A percentile compares a stretch with the other conserved stretches of the same genome.
phyloP scores from a whole-genome alignment of 2,329 filamentous ascomycete genomes.

The Acarospora socialis region DNA sequence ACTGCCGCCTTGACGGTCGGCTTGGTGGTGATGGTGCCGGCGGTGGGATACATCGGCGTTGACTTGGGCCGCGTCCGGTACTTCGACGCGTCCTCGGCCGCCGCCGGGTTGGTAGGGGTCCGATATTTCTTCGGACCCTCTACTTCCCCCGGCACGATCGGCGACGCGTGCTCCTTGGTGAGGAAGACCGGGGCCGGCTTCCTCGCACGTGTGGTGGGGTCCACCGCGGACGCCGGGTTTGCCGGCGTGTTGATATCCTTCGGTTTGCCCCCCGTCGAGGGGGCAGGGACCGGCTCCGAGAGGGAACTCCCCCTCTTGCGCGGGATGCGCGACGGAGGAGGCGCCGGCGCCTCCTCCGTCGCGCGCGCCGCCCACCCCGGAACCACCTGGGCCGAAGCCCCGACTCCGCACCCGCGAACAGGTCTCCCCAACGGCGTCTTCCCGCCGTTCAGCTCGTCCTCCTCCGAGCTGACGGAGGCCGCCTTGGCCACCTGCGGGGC shows the following conservation, averaged over 20 bases:
- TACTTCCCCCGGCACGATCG: too few relatives aligned
- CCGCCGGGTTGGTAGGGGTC: too few relatives aligned
- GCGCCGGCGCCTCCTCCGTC: background rate
- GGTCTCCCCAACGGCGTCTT: conserved; percentile 23
- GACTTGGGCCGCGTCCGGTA: too few relatives aligned
- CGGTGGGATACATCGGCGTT: too few relatives aligned
- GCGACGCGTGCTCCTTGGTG: background rate
- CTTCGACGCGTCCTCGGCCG: too few relatives aligned
- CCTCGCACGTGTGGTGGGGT: too few relatives aligned
- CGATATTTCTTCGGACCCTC: too few relatives aligned
- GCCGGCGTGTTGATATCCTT: background rate
- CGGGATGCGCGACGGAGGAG: background rate
- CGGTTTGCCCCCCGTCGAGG: background rate
- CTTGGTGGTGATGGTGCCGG: too few relatives aligned
- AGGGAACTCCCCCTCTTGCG: background rate
- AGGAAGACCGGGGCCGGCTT: background rate
- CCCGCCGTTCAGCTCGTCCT: conserved; percentile 28
- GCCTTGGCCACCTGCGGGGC: conserved; percentile 31
- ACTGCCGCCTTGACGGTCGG: too few relatives aligned
- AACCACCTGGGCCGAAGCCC: conserved; percentile 15
- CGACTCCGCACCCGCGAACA: conserved; percentile 23
- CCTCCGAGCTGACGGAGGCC: conserved; percentile 22
- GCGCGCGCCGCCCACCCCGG: background rate
- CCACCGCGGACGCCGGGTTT: too few relatives aligned
- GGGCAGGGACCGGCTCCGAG: background rate